Base-by-base conservation (phyloP, 2,329 filamentous ascomycete species). In the Fusarium napiforme region DNA sequence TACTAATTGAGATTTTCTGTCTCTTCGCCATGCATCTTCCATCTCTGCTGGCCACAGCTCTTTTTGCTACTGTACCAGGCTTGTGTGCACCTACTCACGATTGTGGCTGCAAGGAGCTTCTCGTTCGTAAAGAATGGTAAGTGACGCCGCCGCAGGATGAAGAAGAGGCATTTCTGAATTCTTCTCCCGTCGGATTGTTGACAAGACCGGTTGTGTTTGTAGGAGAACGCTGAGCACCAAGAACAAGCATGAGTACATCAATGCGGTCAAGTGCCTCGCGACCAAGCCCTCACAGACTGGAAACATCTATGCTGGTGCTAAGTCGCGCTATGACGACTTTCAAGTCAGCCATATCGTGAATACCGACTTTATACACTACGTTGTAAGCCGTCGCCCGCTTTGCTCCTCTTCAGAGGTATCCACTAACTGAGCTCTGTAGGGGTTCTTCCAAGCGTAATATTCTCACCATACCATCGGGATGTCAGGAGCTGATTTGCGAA, bases 101-200 rank as follows among this genome's bases (percentile, higher is more conserved):
- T 0, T 28, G 23, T 12, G 49, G 23, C 2, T 53, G 49, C 14
- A 53, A 26, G 7, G 11, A 9, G 21, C 49, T 9, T 5, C 32
- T 53, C 4, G 9, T 53, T 9, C 49, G 49, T 21, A 53, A 28
- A 28, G 49, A 53, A 37, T 53, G 49, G 49, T 53, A 16, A 21
- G 12, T 15, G 5, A 5, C 0, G 1, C 8, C 32, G 12, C 15
- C 12, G 23, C 23, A 23, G 3, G 23, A 3, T 23, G 4, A 23
- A 23, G 23, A 23, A 23, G 23, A 23, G 23, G 23, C 23, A 23
- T 23, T 23, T 23, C 23, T 23, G 23, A 23, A 23, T 23, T 23
- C 23, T 23, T 23, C 23, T 23, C 23, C 23, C 23, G 23, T 23
- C 23, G 23, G 23, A 23, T 23, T 23, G 23, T 23, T 23, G 23